A percentile compares a stretch with the other conserved stretches of the same genome.
phyloP scores from a whole-genome alignment of 257 asterid species.

The Nicotiana noctiflora region DNA sequence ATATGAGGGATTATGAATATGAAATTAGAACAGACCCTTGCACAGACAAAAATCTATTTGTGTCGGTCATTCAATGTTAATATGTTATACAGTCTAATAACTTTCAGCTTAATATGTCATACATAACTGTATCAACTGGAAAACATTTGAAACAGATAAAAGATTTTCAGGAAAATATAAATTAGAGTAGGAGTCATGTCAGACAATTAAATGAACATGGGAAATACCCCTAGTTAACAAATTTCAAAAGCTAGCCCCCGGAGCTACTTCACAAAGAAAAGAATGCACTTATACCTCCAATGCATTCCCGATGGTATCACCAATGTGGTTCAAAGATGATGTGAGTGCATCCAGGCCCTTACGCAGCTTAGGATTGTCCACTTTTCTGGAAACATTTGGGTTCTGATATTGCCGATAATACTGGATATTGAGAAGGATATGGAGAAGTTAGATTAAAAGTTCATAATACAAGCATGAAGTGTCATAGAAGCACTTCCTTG shows the following conservation, averaged over 20 bases:
- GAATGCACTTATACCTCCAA: constrained; percentile 37
- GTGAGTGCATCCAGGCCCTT: constrained; percentile 41
- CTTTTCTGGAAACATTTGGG: constrained; percentile 24
- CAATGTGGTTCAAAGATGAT: constrained; percentile 54
- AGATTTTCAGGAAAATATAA: neutral
- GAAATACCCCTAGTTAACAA: neutral
- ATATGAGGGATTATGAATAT: neutral
- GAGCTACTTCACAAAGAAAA: neutral
- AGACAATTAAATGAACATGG: neutral
- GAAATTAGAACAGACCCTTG: too few relatives aligned
- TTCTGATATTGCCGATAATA: constrained; percentile 15
- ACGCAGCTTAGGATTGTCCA: constrained; percentile 48
- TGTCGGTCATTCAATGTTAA: neutral
- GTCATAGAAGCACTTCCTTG: neutral
- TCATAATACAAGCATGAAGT: neutral
- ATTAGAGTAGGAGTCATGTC: neutral
- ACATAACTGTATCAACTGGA: neutral
- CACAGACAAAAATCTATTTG: neutral
- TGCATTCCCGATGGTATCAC: constrained; percentile 62
- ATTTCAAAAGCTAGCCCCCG: neutral
- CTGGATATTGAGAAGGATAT: neutral
- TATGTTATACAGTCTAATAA: neutral
- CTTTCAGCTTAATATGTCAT: neutral
- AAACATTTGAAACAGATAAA: neutral
- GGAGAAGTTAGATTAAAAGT: neutral